Evolutionary conservation across 495 filamentous ascomycete species (phyloP), one percentile per base, ranked within the genome.

Genomic region (Podospora pseudopauciseta): DNA sequence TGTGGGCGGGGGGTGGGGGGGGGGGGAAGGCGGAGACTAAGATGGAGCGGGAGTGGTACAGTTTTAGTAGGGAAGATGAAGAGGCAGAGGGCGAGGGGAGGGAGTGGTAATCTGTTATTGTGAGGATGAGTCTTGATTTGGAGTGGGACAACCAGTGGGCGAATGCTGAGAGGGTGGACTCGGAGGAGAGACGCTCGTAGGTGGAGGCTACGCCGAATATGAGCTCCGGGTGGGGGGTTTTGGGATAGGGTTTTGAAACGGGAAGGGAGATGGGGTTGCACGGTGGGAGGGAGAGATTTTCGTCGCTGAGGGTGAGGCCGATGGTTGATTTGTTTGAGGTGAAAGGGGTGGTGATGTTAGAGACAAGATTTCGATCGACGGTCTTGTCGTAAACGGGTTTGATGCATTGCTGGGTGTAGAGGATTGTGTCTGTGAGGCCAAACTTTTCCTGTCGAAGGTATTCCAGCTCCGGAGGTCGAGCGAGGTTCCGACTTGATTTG

Each of bases 111-210:
- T 87, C 85, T 7, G 84, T 79, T 11, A 85, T 76, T 34, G 88
- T 74, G 32, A 83, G 84, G 28, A 89, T 81, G 2, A 91, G 84
- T 39, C 81, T 83, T 6, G 85, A 82, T 7, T 79, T 77, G 0
- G 86, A 86, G 20, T 84, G 78, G 0, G 85, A 78, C 4, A 89
- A 83, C 89, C 89, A 91, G 72, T 89, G 87, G 15, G 79, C 69
- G 49, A 91, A 86, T 28, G 81, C 79, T 28, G 83, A 76, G 13
- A 89, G 76, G 2, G 86, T 88, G 39, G 39, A 49, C 9, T 11
- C 9, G 16, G 83, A 81, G 56, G 84, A 79, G 67, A 92, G 75
- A 39, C 88, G 81, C 4, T 78, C 76, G 58, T 87, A 77, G 6
- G 81, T 83, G 18, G 88, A 89, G 2, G 88, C 85, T 0, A 91